Conservation (phyloP, 768 basidiomycete genomes). For the Wakefieldia striispora region DNA sequence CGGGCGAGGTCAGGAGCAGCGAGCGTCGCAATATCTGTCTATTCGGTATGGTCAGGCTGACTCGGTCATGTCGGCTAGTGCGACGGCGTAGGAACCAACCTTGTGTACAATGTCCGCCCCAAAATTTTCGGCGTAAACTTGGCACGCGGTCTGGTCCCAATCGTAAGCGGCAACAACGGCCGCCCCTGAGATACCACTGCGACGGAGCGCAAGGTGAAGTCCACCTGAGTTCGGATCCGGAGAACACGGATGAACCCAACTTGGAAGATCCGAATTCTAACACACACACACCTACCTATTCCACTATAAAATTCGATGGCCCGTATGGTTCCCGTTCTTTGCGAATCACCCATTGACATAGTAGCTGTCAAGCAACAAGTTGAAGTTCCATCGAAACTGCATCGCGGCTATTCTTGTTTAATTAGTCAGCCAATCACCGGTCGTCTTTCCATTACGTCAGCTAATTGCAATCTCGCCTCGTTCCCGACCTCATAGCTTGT, state of each 20-base stretch:
- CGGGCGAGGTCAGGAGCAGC: slow-evolving; percentile 44
- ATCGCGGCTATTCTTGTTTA: background rate
- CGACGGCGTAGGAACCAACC: slow-evolving; percentile 3
- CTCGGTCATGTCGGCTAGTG: background rate
- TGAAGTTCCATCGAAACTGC: too few species aligned
- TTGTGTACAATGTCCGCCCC: slow-evolving; percentile 44
- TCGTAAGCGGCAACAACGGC: slow-evolving; percentile 69
- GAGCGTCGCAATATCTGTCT: slow-evolving; percentile 64
- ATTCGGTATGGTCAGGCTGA: too few species aligned
- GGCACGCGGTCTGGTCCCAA: slow-evolving; percentile 75
- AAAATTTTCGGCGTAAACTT: slow-evolving; percentile 66
- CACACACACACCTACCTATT: slow-evolving; percentile 63
- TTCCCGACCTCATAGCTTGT: slow-evolving; percentile 5
- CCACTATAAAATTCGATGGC: slow-evolving; percentile 76
- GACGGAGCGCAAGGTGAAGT: slow-evolving; percentile 62
- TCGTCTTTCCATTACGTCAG: slow-evolving; percentile 15
- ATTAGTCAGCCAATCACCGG: slow-evolving; percentile 9
- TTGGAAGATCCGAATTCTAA: background rate
- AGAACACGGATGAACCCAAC: background rate
- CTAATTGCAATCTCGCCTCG: slow-evolving; percentile 18
- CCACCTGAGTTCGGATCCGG: slow-evolving; percentile 56
- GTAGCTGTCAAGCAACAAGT: background rate
- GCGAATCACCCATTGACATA: slow-evolving; percentile 5
- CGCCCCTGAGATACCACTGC: slow-evolving; percentile 44
- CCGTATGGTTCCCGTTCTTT: slow-evolving; percentile 8